Evolutionary conservation across 352 stramenopile genomes (phyloP).

Genomic region (Saprolegnia diclina): DNA sequence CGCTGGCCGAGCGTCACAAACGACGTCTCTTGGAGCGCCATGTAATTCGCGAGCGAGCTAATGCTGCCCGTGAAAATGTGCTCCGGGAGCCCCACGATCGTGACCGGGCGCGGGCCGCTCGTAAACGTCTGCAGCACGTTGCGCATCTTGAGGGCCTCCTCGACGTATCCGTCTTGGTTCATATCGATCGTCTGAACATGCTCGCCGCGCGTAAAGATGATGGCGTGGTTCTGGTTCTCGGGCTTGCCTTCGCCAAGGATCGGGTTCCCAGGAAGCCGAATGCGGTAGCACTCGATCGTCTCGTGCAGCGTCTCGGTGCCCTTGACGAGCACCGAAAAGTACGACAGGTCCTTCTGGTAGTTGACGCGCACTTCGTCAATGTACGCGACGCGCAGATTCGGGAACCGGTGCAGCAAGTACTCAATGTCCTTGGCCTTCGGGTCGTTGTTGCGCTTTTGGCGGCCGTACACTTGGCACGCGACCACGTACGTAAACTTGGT

Average conservation of each 20-base stretch:
- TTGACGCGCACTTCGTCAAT: conserved; percentile 97
- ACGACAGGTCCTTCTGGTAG: conserved; percentile 91
- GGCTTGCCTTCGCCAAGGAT: conserved; percentile 98
- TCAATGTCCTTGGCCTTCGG: conserved; percentile 98
- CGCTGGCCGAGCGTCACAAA: conserved; percentile 98
- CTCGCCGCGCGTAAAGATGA: conserved; percentile 98
- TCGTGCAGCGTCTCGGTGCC: conserved; percentile 57
- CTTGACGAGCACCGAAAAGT: conserved; percentile 97
- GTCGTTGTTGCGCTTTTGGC: conserved; percentile 98
- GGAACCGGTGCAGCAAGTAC: conserved; percentile 95
- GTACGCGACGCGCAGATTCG: conserved; percentile 96
- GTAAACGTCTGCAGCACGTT: conserved; percentile 91
- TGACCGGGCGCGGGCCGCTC: conserved; percentile 65
- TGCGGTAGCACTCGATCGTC: conserved; percentile 93
- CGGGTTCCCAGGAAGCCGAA: conserved; percentile 96
- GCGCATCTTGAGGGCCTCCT: conserved; percentile 98
- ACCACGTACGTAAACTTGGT: conserved; percentile 99
- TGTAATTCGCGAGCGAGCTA: conserved; percentile 98
- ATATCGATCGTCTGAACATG: conserved; percentile 99
- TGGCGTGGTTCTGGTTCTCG: conserved; percentile 99
- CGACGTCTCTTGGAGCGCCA: conserved; percentile 98
- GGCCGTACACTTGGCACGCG: conserved; percentile 97
- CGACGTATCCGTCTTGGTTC: conserved; percentile 99
- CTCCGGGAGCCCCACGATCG: conserved; percentile 97
- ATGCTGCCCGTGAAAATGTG: conserved; percentile 99